phyloP scores from a whole-genome alignment of 306 rosid species.

The Pterocarpus santalinus region DNA sequence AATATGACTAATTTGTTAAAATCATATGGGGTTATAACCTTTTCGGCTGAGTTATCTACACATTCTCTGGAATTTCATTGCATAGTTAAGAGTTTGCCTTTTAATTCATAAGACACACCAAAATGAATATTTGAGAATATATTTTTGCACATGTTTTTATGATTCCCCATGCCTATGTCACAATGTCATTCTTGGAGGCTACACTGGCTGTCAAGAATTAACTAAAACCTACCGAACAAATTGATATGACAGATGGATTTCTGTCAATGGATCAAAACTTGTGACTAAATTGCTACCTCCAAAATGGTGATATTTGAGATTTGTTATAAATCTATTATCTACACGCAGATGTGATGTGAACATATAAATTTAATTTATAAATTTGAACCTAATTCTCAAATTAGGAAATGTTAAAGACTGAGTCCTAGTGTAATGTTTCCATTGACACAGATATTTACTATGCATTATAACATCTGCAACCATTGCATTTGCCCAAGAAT shows the following conservation, averaged over 20 bases:
- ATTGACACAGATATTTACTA: too few relatives aligned
- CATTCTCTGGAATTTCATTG: not conserved
- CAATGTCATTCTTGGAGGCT: not conserved
- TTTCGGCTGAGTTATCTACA: not conserved
- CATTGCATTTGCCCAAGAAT: too few relatives aligned
- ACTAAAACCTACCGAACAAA: not conserved
- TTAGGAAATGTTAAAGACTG: too few relatives aligned
- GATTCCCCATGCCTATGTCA: not conserved
- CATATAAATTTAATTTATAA: too few relatives aligned
- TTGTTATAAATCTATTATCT: too few relatives aligned
- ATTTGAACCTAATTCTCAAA: too few relatives aligned
- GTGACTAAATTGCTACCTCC: not conserved
- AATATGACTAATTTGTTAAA: not conserved
- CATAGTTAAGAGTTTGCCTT: not conserved
- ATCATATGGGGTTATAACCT: not conserved
- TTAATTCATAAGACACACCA: not conserved
- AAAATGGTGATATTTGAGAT: not conserved
- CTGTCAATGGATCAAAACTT: not conserved
- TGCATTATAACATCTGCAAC: too few relatives aligned
- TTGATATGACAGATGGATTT: not conserved
- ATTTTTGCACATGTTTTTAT: not conserved
- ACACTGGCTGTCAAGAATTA: not conserved
- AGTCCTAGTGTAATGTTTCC: too few relatives aligned
- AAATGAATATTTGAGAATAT: not conserved
- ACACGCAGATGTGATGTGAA: too few relatives aligned